Conservation (phyloP, 192 early-diverging fungal species). For the Coemansia aciculifera region DNA sequence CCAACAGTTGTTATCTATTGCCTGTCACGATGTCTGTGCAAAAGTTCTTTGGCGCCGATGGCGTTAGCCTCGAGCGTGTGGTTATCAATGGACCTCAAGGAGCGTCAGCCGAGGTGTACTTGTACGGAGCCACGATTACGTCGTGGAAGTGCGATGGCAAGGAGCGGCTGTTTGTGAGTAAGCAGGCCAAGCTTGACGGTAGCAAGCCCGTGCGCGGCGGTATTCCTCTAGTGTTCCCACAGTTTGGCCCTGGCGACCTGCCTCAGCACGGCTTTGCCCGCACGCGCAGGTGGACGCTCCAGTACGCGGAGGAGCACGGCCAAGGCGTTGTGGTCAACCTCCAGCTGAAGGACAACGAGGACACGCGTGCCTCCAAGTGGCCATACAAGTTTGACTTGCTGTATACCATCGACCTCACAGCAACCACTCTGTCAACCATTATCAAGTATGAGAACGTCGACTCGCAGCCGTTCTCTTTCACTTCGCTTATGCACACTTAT, state of each 20-base stretch:
- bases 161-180: conserved; percentile 88
- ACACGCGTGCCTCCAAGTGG: conserved; percentile 46
- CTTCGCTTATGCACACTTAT: conserved; percentile 92
- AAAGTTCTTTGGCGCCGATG: conserved; percentile 33
- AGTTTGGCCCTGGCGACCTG: conserved; percentile 56
- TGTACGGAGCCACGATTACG: conserved; percentile 87
- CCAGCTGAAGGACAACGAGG: conserved; percentile 38
- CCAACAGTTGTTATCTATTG: neutral
- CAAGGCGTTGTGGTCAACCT: conserved; percentile 45
- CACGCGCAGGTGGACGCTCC: conserved; percentile 41
- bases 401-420: conserved; percentile 80
- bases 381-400: conserved; percentile 70
- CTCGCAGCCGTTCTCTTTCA: conserved; percentile 71
- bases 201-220: conserved; percentile 92
- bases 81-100: conserved; percentile 28
- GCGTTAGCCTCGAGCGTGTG: conserved; percentile 37
- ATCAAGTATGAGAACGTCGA: conserved; percentile 79
- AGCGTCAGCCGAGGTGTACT: conserved; percentile 39
- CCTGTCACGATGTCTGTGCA: conserved; percentile 24
- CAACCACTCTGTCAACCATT: conserved; percentile 68
- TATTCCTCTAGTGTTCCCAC: conserved; percentile 60
- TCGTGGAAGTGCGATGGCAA: conserved; percentile 75
- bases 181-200: conserved; percentile 78
- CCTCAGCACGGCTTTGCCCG: conserved; percentile 61
- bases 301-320: conserved; percentile 27